Base-by-base conservation (phyloP, 768 basidiomycete genomes). In the Suillus subalutaceus region DNA sequence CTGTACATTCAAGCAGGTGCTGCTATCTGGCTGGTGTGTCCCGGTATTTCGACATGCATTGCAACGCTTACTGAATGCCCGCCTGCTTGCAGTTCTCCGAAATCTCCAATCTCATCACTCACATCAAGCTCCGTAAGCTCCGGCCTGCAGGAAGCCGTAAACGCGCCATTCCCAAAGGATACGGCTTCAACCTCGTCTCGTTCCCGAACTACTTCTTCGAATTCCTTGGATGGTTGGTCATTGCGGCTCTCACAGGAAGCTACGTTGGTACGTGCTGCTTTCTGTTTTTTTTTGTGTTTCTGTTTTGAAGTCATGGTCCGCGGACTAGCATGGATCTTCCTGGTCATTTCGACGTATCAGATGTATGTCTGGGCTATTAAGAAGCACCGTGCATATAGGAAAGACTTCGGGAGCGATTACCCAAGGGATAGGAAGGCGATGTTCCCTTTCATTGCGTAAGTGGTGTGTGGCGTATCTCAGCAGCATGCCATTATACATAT, bases 171-270 rank as follows among this genome's bases (percentile, higher is more conserved):
- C 97, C 97, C 0, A 79, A 82, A n/a, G 97, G 97, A 32, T 97
- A 95, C 69, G 96, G 96, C 7, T 99, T 98, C 80, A 82, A 88
- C 63, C 79, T 86, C n/a, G 85, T 96, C 48, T 91, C 93, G 7
- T 92, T 86, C 81, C 94, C 97, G 18, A 98, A 99, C 78, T 99
- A 99, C 80, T 89, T 93, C 75, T 98, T 96, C 73, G 97, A 99
- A 79, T 84, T 80, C 9, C 66, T 97, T 32, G 90, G 81, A 0
- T 97, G 97, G 93, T 72, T 82, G 5, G 81, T 84, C 18, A 83
- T 97, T 60, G 84, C 84, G 30, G 81, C 82, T 26, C 89, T 99
- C 88, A 95, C 95, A 2, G 86, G 89, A 38, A 92, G 90, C 72
- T 80, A 85, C 69, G 86, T 86, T 52, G 86, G 94, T 94, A 72